phyloP scores from a whole-genome alignment of 768 basidiomycete genomes.

The Agaricus blazei region DNA sequence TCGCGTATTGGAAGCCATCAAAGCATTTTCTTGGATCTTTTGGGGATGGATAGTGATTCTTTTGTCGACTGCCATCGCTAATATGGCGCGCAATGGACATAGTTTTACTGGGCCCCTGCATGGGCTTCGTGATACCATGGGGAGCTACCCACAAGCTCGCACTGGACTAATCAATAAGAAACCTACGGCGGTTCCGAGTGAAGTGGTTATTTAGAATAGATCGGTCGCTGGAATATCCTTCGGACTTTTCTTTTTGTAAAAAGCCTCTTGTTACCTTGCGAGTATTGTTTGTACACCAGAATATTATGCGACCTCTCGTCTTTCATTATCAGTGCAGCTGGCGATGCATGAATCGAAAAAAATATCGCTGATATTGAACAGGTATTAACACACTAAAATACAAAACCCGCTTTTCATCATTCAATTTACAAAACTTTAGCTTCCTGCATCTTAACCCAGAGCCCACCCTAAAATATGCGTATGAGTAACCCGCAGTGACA shows the following conservation, averaged over 20 bases:
- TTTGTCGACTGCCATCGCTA: constrained; percentile 33
- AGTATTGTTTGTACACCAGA: too few species aligned
- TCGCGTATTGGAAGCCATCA: constrained; percentile 55
- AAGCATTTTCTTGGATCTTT: constrained; percentile 66
- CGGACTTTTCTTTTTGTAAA: too few species aligned
- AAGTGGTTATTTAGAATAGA: too few species aligned
- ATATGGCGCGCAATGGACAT: constrained; percentile 15
- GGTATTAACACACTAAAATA: not conserved
- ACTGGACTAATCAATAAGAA: not conserved
- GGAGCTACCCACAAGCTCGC: constrained; percentile 17
- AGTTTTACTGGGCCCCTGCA: constrained; percentile 15
- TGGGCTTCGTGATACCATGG: constrained; percentile 8
- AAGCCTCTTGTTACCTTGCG: too few species aligned
- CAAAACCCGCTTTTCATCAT: not conserved
- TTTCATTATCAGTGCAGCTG: too few species aligned
- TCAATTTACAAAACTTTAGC: constrained; percentile 5
- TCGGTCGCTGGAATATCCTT: too few species aligned
- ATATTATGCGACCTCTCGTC: too few species aligned
- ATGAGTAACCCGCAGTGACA: not conserved
- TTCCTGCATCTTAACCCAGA: constrained; percentile 50
- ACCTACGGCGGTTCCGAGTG: not conserved
- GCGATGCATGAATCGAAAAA: too few species aligned
- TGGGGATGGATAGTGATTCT: constrained; percentile 50
- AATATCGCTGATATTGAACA: not conserved
- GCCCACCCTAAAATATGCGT: constrained; percentile 34